phyloP scores from a whole-genome alignment of 2,329 filamentous ascomycete species.

The Purpureocillium lavendulum region DNA sequence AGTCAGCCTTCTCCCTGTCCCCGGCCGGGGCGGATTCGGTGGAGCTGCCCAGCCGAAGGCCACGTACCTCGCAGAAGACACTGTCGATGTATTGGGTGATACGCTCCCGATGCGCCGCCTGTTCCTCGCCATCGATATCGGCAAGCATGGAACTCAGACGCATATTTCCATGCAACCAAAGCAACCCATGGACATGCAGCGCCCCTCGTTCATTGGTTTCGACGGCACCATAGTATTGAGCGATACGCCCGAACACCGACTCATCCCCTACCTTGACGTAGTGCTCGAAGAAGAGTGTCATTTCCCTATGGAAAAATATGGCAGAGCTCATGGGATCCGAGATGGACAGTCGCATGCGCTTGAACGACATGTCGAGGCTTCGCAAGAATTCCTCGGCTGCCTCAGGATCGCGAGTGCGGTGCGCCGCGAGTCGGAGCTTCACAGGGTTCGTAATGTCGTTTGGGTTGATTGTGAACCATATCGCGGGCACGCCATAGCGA shows the following conservation, averaged over 20 bases:
- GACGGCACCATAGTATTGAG: constrained; percentile 1
- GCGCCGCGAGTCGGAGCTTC: constrained; percentile 5
- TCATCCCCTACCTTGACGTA: constrained; percentile 4
- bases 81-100: neutral
- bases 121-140: no score
- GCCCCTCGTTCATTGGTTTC: constrained; percentile 1
- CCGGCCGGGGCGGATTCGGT: no score
- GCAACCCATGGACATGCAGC: neutral
- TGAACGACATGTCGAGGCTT: neutral
- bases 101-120: neutral
- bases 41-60: no score
- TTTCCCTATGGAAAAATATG: constrained; percentile 5
- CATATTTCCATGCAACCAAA: neutral
- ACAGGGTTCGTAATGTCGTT: constrained; percentile 8
- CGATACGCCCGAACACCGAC: constrained; percentile 5
- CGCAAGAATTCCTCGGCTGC: constrained; percentile 4
- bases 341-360: neutral
- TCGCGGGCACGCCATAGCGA: constrained; percentile 4
- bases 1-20: no score
- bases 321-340: constrained; percentile 4
- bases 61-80: no score
- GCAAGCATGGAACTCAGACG: no score
- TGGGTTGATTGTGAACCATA: constrained; percentile 6
- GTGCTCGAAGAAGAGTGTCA: constrained; percentile 6
- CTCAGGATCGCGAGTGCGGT: constrained; percentile 1